Evolutionary conservation across 768 basidiomycete genomes (phyloP), one percentile per base, ranked within the genome.

Genomic region (Leucocoprinus sp.): DNA sequence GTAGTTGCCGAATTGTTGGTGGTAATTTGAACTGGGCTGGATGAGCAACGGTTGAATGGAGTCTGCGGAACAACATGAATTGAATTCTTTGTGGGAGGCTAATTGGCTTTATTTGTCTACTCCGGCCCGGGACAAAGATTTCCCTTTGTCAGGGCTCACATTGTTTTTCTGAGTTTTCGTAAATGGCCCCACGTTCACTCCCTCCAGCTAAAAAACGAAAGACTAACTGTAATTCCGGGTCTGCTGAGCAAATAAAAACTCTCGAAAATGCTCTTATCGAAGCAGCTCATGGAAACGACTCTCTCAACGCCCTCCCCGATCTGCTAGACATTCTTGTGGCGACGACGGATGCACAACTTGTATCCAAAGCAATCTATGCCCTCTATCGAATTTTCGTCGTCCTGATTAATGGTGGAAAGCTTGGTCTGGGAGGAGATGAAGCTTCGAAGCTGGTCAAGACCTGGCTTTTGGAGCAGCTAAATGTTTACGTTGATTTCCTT

Each of bases 391-490:
- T 83, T 9, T 92, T 90, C 57, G 76, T 85, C 7, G 53, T 72
- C 17, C 63, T 87, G 27, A 72, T 91, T 38, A 60, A 70, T 2
- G 70, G 70, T 23, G 76, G 80, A 2, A 77, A 80, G 51, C 64
- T 91, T 11, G 67, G 67, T 27, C 43, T 64, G 26, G 65, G 67
- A 21, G 70, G 69, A 12, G 67, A 75, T 26, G 80, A 78, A 21
- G 75, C 73, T 12, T 73, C 76, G 31, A 77, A 77, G 54, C 69
- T 75, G 14, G 85, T 92, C 5, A 78, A 82, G 51, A 67, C 70
- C 19, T 97, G 93, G 93, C 64, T 93, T 40, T 78, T 79, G 71
- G 88, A 82, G 50, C 70, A 80, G 34, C 65, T 93, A 40, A 74
- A 83, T 42, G 64, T 71, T 2, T 97, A 84, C 61, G 72, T 80